phyloP scores from a whole-genome alignment of 139 green algal genomes.

The Klebsormidium nitens region DNA sequence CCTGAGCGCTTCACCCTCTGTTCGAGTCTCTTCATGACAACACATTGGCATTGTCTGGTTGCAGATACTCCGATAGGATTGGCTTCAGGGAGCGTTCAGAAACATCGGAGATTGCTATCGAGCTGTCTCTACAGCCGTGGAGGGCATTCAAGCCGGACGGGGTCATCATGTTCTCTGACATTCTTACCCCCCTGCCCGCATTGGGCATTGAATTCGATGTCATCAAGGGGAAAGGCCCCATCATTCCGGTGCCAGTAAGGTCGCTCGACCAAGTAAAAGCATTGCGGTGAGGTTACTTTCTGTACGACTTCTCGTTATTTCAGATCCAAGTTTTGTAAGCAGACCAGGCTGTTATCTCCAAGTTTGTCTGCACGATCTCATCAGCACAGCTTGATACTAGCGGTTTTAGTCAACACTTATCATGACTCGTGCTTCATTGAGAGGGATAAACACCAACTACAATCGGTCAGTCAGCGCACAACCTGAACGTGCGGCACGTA shows the following conservation, averaged over 20 bases:
- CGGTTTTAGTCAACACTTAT: too few relatives aligned
- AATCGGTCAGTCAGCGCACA: too few relatives aligned
- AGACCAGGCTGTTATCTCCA: too few relatives aligned
- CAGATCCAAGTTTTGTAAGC: too few relatives aligned
- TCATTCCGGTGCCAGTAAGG: constrained; percentile 65
- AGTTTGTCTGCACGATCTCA: too few relatives aligned
- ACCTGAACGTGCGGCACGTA: too few relatives aligned
- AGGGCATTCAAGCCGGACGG: constrained; percentile 86
- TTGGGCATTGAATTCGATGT: constrained; percentile 98
- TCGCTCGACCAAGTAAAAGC: constrained; percentile 57
- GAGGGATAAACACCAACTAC: too few relatives aligned
- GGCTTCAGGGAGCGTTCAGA: constrained; percentile 89
- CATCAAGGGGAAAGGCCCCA: constrained; percentile 86
- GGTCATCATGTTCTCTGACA: constrained; percentile 99
- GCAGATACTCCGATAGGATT: constrained; percentile 80
- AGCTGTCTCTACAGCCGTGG: constrained; percentile 94
- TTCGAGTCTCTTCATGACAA: not conserved
- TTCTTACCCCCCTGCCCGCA: constrained; percentile 92
- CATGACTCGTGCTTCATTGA: too few relatives aligned
- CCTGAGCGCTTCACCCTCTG: not conserved
- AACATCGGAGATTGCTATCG: constrained; percentile 89
- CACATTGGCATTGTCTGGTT: not conserved
- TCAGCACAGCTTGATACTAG: too few relatives aligned
- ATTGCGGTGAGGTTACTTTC: constrained; percentile 6
- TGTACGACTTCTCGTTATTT: too few relatives aligned